These are phyloP conservation scores for Cyberlindnera americana DNA, from an alignment of 805 yeast species.

Conservation along the genomic window DNA sequence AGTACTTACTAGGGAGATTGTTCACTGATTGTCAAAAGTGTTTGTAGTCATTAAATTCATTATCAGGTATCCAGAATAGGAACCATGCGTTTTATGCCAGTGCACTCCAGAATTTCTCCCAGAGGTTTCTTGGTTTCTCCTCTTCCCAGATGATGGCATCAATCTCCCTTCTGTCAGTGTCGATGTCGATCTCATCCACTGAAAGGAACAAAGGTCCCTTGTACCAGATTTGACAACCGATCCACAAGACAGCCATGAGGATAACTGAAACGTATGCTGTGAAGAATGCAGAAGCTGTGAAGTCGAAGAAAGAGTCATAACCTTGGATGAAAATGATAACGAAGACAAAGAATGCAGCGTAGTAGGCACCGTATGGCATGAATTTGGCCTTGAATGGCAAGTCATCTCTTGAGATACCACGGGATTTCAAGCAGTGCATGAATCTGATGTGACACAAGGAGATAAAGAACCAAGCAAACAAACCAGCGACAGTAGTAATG, in stretches of 20 bases:
- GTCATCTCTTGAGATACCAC: constrained; percentile 63
- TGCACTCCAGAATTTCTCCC: constrained; percentile 54
- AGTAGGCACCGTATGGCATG: constrained; percentile 68
- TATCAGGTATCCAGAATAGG: no score
- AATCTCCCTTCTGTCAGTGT: constrained; percentile 28
- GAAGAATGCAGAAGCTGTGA: constrained; percentile 57
- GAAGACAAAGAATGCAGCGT: constrained; percentile 51
- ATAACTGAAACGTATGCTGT: constrained; percentile 74
- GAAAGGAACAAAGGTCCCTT: constrained; percentile 40
- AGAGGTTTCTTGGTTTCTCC: constrained; percentile 43
- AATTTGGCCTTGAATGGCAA: constrained; percentile 70
- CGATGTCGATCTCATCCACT: constrained; percentile 26
- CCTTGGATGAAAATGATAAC: constrained; percentile 72
- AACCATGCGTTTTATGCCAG: constrained; percentile 11
- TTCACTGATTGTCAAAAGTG: no score
- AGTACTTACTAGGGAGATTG: no score
- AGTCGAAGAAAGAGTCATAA: constrained; percentile 55
- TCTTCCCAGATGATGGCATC: constrained; percentile 52
- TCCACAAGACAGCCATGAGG: constrained; percentile 53
- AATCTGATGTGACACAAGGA: constrained; percentile 68
- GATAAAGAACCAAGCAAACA: constrained; percentile 69
- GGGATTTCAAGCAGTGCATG: constrained; percentile 57
- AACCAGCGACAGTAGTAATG: constrained; percentile 71
- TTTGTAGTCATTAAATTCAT: no score
- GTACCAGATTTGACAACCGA: constrained; percentile 50